phyloP scores from a whole-genome alignment of 179 eudicot species.

The Sideroxylon spinosum region DNA sequence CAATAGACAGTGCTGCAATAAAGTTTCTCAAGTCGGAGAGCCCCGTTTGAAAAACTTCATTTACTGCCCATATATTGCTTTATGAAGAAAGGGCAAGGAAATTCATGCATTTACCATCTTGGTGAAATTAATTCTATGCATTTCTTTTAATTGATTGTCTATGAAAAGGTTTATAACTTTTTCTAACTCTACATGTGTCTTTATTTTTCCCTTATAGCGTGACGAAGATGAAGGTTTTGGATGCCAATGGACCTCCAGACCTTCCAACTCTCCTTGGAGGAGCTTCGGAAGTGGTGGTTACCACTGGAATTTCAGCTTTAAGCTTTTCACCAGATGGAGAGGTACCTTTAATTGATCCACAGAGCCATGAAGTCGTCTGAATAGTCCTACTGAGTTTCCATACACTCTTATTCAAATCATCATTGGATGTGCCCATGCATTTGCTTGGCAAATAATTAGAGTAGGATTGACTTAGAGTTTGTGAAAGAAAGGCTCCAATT shows the following conservation, averaged over 20 bases:
- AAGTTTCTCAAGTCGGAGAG: conserved; percentile 4
- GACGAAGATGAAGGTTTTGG: conserved; percentile 76
- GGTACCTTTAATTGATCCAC: conserved; percentile 36
- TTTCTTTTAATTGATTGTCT: too few relatives aligned
- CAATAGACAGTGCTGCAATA: neutral
- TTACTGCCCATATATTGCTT: too few relatives aligned
- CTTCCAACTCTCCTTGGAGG: conserved; percentile 74
- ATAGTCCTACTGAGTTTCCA: neutral
- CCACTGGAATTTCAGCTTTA: conserved; percentile 72
- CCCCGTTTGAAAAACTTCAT: too few relatives aligned
- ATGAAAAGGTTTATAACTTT: too few relatives aligned
- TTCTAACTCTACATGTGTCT: too few relatives aligned
- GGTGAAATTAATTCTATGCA: too few relatives aligned
- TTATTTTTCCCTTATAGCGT: conserved; percentile 32
- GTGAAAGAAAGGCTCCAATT: too few relatives aligned
- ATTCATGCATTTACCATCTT: too few relatives aligned
- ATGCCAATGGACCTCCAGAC: conserved; percentile 98
- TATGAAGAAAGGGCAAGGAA: too few relatives aligned
- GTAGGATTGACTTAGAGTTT: neutral
- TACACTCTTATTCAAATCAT: neutral
- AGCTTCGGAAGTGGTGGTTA: conserved; percentile 44
- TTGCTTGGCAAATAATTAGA: neutral
- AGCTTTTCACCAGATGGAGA: conserved; percentile 97
- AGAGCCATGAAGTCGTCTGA: neutral
- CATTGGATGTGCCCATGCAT: conserved; percentile 8